Conservation (phyloP, 2,329 filamentous ascomycete genomes). For the Xylariales sp. region DNA sequence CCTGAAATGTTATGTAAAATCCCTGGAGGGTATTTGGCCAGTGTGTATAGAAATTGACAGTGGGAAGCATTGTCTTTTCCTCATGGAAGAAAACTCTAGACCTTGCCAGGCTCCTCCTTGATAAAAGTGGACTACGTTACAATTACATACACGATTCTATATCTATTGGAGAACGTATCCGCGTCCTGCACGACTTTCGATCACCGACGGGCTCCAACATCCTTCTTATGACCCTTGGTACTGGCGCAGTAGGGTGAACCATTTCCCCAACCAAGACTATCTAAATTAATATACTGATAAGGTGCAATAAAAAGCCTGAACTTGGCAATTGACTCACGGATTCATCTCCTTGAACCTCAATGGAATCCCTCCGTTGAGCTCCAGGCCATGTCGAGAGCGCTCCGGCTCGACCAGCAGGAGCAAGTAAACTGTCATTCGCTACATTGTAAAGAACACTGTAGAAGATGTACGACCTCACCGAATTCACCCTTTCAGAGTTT, state of each 20-base stretch:
- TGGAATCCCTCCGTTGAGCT: conserved; percentile 8
- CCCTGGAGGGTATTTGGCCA: too few relatives aligned
- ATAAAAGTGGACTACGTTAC: not conserved
- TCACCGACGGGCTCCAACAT: not conserved
- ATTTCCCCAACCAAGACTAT: too few relatives aligned
- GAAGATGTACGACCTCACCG: conserved; percentile 2
- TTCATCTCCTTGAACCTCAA: conserved; percentile 7
- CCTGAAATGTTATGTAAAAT: too few relatives aligned
- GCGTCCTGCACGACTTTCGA: not conserved
- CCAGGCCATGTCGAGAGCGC: conserved; percentile 5
- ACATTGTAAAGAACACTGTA: conserved; percentile 6
- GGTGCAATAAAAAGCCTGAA: conserved; percentile 4
- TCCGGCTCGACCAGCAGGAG: conserved; percentile 4
- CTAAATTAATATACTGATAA: not conserved
- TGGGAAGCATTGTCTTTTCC: conserved; percentile 8
- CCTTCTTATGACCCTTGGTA: conserved; percentile 7
- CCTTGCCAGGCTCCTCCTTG: not conserved
- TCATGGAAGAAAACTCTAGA: conserved; percentile 7
- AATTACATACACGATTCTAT: conserved; percentile 1
- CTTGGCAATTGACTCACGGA: not conserved
- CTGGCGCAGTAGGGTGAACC: conserved; percentile 6
- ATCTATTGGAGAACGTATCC: not conserved
- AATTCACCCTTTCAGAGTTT: not conserved
- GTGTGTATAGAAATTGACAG: too few relatives aligned
- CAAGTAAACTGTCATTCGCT: conserved; percentile 5